Evolutionary conservation across 495 filamentous ascomycete genomes (phyloP).

Genomic region (Hypoxylon lienhwacheense): DNA sequence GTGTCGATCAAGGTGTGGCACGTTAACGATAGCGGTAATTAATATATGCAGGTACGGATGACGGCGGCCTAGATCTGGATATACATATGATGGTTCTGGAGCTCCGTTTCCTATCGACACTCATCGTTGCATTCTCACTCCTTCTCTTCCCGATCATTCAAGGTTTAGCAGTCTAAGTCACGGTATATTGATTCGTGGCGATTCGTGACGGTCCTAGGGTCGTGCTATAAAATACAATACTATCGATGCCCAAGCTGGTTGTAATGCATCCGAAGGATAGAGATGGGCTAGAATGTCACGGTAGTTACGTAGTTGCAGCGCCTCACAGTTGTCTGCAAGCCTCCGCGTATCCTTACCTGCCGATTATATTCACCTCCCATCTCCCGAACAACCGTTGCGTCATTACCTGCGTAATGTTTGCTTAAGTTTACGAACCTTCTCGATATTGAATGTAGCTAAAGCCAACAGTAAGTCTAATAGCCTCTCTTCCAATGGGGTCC

Average conservation of each 20-base stretch:
- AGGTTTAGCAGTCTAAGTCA: slow-evolving; percentile 7
- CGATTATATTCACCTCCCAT: not conserved
- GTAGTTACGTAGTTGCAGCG: not conserved
- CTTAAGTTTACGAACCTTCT: too few relatives aligned
- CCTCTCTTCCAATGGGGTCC: too few relatives aligned
- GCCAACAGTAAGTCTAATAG: too few relatives aligned
- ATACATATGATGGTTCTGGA: slow-evolving; percentile 3
- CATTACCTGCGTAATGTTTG: too few relatives aligned
- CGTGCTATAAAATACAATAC: slow-evolving; percentile 2
- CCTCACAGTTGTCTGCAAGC: not conserved
- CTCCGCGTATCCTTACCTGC: not conserved
- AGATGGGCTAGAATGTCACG: slow-evolving; percentile 6
- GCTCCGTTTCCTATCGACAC: slow-evolving; percentile 9
- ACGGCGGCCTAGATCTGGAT: slow-evolving; percentile 2
- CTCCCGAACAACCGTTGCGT: not conserved
- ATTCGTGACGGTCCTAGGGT: too few relatives aligned
- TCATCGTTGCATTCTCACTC: slow-evolving; percentile 15
- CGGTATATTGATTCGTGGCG: slow-evolving; percentile 9
- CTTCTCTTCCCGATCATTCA: slow-evolving; percentile 2
- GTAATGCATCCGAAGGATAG: not conserved
- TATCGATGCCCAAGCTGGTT: not conserved
- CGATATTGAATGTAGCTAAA: too few relatives aligned
- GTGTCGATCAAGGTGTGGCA: slow-evolving; percentile 30
- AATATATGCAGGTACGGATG: slow-evolving; percentile 35
- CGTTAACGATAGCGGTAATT: slow-evolving; percentile 6